Conservation (phyloP, 2,329 filamentous ascomycete genomes). For the Aureobasidium mangrovei region DNA sequence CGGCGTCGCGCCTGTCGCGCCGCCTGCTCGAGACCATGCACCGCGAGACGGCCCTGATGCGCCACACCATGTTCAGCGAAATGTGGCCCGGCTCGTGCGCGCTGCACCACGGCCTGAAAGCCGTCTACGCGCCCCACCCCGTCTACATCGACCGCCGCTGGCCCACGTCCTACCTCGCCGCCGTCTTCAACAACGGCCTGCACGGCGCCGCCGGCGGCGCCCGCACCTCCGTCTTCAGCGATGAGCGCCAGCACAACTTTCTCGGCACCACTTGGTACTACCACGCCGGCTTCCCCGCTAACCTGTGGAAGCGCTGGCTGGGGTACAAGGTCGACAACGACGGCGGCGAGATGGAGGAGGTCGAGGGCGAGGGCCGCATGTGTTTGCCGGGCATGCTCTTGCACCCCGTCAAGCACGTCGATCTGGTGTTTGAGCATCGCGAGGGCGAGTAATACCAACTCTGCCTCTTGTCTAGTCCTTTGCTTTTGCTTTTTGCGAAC, state of each 20-base stretch:
- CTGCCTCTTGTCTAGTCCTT: background rate
- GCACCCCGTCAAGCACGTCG: conserved; percentile 44
- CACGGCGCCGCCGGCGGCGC: conserved; percentile 43
- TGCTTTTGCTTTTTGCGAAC: background rate
- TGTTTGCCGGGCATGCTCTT: conserved; percentile 40
- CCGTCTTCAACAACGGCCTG: conserved; percentile 48
- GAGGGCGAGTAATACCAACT: conserved; percentile 16
- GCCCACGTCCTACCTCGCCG: conserved; percentile 45
- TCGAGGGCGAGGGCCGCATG: conserved; percentile 39
- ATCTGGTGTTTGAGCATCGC: conserved; percentile 37
- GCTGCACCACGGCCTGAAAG: conserved; percentile 69
- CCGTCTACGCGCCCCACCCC: conserved; percentile 55
- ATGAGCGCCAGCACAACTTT: conserved; percentile 47
- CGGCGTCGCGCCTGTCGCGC: conserved; percentile 58
- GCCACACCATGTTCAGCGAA: conserved; percentile 67
- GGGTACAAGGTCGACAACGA: conserved; percentile 45
- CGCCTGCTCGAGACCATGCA: conserved; percentile 65
- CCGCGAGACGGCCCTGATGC: conserved; percentile 58
- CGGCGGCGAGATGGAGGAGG: conserved; percentile 38
- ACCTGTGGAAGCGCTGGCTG: conserved; percentile 49
- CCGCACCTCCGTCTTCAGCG: conserved; percentile 40
- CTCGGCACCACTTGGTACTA: conserved; percentile 47
- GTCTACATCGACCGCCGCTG: conserved; percentile 49
- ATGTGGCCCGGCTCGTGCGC: conserved; percentile 68
- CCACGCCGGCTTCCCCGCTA: conserved; percentile 43